Evolutionary conservation across 495 filamentous ascomycete species (phyloP).

Genomic region (Astrothelium macrocarpum): DNA sequence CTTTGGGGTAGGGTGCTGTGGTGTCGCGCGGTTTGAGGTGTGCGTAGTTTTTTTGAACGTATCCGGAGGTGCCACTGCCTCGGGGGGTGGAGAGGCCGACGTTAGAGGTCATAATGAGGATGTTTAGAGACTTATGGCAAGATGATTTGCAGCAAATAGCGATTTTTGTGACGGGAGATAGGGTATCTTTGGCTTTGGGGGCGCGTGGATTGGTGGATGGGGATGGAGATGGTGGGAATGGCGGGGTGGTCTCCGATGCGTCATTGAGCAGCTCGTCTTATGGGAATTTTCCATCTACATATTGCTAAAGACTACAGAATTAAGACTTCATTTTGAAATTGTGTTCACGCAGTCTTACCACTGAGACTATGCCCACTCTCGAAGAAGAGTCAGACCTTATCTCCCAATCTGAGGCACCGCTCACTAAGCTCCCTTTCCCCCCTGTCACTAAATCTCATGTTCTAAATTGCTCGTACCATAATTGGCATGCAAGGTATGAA

Average conservation of each 20-base stretch:
- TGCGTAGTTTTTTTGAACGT: slow-evolving; percentile 90
- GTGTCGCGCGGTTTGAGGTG: slow-evolving; percentile 67
- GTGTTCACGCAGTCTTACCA: too few relatives aligned
- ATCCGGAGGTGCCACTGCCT: slow-evolving; percentile 90
- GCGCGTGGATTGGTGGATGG: not conserved
- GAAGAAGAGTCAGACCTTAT: slow-evolving; percentile 7
- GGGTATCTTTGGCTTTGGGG: not conserved
- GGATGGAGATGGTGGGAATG: not conserved
- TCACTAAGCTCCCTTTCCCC: slow-evolving; percentile 56
- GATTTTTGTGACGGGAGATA: too few relatives aligned
- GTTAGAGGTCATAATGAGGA: slow-evolving; percentile 74
- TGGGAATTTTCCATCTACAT: not conserved
- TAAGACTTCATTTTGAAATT: too few relatives aligned
- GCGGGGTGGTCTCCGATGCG: not conserved
- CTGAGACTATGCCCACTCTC: not conserved
- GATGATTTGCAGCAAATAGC: too few relatives aligned
- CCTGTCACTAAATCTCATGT: slow-evolving; percentile 79
- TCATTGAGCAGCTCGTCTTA: not conserved
- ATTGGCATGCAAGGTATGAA: slow-evolving; percentile 70
- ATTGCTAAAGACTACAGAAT: too few relatives aligned
- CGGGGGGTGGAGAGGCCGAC: slow-evolving; percentile 94
- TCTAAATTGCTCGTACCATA: slow-evolving; percentile 85
- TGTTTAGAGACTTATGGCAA: too few relatives aligned
- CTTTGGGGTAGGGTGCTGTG: slow-evolving; percentile 51
- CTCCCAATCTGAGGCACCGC: not conserved